Conservation (phyloP, 2,329 filamentous ascomycete species). For the Tolypocladium tundrense region DNA sequence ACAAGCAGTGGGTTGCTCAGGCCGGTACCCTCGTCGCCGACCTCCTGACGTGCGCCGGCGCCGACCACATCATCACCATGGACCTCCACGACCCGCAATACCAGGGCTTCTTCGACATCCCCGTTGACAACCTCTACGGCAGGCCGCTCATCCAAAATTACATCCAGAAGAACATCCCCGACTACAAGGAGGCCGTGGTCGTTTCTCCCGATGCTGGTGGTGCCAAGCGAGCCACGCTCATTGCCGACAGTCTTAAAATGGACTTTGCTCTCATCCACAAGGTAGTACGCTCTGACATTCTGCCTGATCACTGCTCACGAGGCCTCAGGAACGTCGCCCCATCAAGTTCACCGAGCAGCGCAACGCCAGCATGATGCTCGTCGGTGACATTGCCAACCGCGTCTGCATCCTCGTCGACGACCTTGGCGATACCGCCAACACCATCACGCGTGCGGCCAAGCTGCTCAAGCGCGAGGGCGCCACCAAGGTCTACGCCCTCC, state of each 20-base stretch:
- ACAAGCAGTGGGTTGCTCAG: conserved; percentile 98
- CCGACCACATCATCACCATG: conserved; percentile 97
- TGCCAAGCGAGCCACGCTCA: conserved; percentile 89
- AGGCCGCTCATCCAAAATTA: conserved; percentile 62
- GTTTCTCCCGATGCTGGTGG: conserved; percentile 95
- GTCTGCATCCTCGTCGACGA: conserved; percentile 90
- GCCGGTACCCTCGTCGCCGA: conserved; percentile 92
- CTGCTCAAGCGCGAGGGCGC: conserved; percentile 94
- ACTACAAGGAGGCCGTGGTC: conserved; percentile 78
- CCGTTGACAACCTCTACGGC: conserved; percentile 94
- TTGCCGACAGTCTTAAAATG: conserved; percentile 86
- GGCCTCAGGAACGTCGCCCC: conserved; percentile 67
- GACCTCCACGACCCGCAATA: conserved; percentile 95
- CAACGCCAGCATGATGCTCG: conserved; percentile 92
- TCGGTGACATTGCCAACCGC: conserved; percentile 72
- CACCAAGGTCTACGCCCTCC: conserved; percentile 78
- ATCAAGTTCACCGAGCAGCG: conserved; percentile 81
- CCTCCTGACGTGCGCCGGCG: conserved; percentile 86
- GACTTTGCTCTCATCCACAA: conserved; percentile 98
- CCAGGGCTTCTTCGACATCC: conserved; percentile 97
- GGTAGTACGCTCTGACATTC: conserved; percentile 31
- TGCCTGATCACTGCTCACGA: conserved; percentile 21
- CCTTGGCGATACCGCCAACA: conserved; percentile 91
- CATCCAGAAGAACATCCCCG: conserved; percentile 71
- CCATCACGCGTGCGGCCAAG: conserved; percentile 91